phyloP scores from a whole-genome alignment of 2,329 filamentous ascomycete species.

The Phaeosphaeriaceae sp. region DNA sequence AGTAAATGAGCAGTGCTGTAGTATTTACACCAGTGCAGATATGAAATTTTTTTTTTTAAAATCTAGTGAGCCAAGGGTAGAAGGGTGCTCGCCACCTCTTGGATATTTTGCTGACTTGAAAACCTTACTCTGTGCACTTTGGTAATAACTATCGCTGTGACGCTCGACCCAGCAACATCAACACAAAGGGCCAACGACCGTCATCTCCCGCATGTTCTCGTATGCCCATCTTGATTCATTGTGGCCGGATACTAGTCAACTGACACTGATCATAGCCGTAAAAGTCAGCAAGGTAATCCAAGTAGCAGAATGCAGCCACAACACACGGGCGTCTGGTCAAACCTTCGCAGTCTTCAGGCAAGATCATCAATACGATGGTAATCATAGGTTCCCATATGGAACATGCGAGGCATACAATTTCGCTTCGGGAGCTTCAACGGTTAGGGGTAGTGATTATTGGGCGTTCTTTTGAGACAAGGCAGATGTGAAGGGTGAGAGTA shows the following conservation, averaged over 20 bases:
- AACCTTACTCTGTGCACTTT: slow-evolving; percentile 14
- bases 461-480: slow-evolving; percentile 31
- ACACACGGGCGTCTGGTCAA: slow-evolving; percentile 47
- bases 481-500: slow-evolving; percentile 22
- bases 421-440: slow-evolving; percentile 21
- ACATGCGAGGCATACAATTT: slow-evolving; percentile 48
- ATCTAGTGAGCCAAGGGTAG: neutral
- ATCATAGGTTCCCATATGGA: slow-evolving; percentile 56
- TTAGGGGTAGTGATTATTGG: slow-evolving; percentile 20
- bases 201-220: slow-evolving; percentile 31
- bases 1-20: neutral
- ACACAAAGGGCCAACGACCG: slow-evolving; percentile 46
- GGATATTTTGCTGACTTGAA: too few species aligned
- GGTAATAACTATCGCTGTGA: slow-evolving; percentile 33
- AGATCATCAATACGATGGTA: slow-evolving; percentile 55
- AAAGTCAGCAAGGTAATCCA: slow-evolving; percentile 49
- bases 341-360: slow-evolving; percentile 52
- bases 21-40: neutral
- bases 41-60: neutral
- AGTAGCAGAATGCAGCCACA: slow-evolving; percentile 53
- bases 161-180: slow-evolving; percentile 46
- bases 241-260: neutral
- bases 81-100: too few species aligned
- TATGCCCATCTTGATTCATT: neutral
- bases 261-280: slow-evolving; percentile 18